Evolutionary conservation across 495 filamentous ascomycete species (phyloP).

Genomic region (Pseudoneurospora amorphoporcata): DNA sequence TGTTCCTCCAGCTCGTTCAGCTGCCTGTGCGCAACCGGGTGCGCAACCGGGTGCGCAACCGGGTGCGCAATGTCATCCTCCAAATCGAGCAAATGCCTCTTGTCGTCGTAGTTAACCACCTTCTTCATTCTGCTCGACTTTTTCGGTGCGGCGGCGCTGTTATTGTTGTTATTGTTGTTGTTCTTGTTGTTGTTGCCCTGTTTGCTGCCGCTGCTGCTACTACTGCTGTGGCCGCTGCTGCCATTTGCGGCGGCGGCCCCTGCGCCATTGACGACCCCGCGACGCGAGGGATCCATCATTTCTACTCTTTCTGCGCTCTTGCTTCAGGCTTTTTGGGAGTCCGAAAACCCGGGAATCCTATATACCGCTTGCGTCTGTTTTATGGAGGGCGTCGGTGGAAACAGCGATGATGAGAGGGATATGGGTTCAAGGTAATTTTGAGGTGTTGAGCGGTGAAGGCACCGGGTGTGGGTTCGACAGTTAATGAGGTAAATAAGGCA

Average conservation of each 20-base stretch:
- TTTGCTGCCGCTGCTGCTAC: not conserved
- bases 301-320: not conserved
- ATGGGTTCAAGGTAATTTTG: not conserved
- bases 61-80: conserved; percentile 35
- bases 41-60: conserved; percentile 23
- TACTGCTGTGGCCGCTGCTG: not conserved
- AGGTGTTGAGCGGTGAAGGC: not conserved
- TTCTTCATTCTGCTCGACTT: conserved; percentile 87
- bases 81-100: conserved; percentile 55
- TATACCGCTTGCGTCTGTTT: not conserved
- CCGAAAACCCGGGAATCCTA: not conserved
- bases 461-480: not conserved
- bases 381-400: not conserved
- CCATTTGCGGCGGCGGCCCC: not conserved
- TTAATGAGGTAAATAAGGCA: not conserved
- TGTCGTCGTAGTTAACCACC: conserved; percentile 80
- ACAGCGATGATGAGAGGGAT: not conserved
- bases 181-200: conserved; percentile 2
- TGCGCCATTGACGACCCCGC: not conserved
- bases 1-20: conserved; percentile 44
- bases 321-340: not conserved
- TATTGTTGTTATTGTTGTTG: conserved; percentile 2
- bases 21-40: conserved; percentile 18
- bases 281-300: conserved; percentile 10
- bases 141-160: conserved; percentile 23